Evolutionary conservation across 139 green algal genomes (phyloP), one percentile per base, ranked within the genome.

Genomic region (Chlorella vulgaris): DNA sequence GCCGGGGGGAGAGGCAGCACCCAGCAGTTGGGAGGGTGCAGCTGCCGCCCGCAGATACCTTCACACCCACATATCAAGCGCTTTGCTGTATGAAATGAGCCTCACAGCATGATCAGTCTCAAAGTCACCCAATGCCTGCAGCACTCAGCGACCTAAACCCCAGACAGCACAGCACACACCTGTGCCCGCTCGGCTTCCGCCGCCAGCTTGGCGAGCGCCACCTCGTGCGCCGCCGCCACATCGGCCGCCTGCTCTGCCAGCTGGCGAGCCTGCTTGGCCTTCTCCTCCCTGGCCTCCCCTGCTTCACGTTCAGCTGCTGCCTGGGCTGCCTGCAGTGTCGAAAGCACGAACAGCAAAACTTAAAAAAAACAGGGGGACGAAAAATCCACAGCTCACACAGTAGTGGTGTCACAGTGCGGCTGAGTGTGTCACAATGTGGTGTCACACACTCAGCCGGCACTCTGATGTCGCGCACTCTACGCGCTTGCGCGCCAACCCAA

Each of bases 191-290:
- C 63, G 19, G 69, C 55, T 33, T 90, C 85, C 22, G 70, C 53
- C 18, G 71, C 70, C 65, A 75, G 36, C 51, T 78, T 74, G n/a
- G 62, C 39, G 50, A 81, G 28, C 10, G 73, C 42, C 0, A 53
- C 50, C 21, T 82, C 69, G 18, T 80, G 61, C 26, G 69, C 43
- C 18, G 87, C 88, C 21, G 70, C 51, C 39, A 83, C 47, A 22
- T 86, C 88, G 3, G 81, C 63, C 26, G 69, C 13, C 60, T 84
- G 80, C 24, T 84, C 71, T 15, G 78, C 70, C 7, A 71, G 29
- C 78, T 92, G 71, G 35, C 84, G 55, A 2, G n/a, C 26, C 70
- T 70, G 22, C 38, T 75, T 80, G 66, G 88, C 76, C 43, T 77
- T 35, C 43, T 86, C 71, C 29, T 73, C 58, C 2, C 39, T n/a